Conservation (phyloP, 768 basidiomycete genomes). For the Daedaleopsis nitida region DNA sequence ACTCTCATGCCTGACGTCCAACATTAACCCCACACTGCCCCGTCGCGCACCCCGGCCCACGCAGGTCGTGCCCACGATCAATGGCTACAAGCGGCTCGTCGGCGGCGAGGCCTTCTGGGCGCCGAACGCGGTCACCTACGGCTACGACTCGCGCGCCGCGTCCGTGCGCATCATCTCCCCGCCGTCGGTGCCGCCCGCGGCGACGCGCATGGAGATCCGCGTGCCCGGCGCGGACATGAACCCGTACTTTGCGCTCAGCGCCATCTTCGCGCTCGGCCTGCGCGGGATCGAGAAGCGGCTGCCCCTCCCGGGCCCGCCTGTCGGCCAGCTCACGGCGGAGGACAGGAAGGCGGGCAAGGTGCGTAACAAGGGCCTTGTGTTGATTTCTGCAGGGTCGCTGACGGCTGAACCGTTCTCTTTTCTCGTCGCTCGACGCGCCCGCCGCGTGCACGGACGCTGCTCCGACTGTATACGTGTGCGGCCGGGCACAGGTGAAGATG, state of each 20-base stretch:
- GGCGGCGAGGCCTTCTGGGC: conserved; percentile 96
- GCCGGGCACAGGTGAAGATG: conserved; percentile 58
- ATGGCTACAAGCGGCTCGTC: conserved; percentile 95
- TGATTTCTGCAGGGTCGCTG: neutral
- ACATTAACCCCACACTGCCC: too few relatives aligned
- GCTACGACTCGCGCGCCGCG: conserved; percentile 93
- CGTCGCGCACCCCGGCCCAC: too few relatives aligned
- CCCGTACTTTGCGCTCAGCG: conserved; percentile 85
- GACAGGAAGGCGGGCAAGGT: conserved; percentile 62
- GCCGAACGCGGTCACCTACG: conserved; percentile 90
- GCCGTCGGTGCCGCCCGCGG: conserved; percentile 77
- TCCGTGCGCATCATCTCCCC: conserved; percentile 92
- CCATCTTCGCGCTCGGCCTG: conserved; percentile 85
- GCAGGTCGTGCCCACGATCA: conserved; percentile 86
- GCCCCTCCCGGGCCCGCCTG: conserved; percentile 67
- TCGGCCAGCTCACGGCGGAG: conserved; percentile 57
- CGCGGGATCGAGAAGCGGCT: conserved; percentile 84
- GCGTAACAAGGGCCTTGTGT: neutral
- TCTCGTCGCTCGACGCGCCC: too few relatives aligned
- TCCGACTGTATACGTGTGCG: neutral
- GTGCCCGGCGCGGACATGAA: conserved; percentile 98
- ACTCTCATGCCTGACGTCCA: neutral
- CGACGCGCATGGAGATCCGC: conserved; percentile 91
- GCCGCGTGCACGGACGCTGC: neutral
- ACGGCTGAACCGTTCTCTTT: neutral